Evolutionary conservation across 192 early-diverging fungal genomes (phyloP).

Genomic region (Paraglomus brasilianum): DNA sequence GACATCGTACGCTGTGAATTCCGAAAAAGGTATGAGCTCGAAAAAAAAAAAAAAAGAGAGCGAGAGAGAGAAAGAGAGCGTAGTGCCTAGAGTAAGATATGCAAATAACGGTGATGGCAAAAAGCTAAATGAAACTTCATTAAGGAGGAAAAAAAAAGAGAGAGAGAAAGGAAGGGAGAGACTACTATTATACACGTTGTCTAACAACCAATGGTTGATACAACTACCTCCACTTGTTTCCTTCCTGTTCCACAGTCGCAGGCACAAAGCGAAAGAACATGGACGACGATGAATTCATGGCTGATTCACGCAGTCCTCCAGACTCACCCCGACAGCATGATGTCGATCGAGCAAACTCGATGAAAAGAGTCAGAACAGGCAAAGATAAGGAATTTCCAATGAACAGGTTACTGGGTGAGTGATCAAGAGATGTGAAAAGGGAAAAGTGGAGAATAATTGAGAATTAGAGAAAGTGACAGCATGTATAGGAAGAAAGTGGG

Average conservation of each 20-base stretch:
- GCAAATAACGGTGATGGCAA: background rate
- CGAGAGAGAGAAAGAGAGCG: background rate
- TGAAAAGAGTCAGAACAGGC: slow-evolving; percentile 18
- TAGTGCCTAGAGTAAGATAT: slow-evolving; percentile 5
- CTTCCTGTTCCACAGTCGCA: background rate
- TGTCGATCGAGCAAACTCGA: background rate
- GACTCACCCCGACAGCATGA: slow-evolving; percentile 10
- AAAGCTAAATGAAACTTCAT: no score
- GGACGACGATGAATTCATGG: slow-evolving; percentile 20
- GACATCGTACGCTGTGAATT: background rate
- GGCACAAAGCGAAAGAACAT: slow-evolving; percentile 17
- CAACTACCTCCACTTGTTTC: background rate
- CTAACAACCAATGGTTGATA: background rate
- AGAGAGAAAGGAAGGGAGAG: background rate
- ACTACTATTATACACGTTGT: background rate
- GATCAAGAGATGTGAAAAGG: background rate
- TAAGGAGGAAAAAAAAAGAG: background rate
- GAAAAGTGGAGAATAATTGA: no score
- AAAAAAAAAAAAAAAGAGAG: background rate
- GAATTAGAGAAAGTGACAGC: no score
- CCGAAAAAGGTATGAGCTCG: no score
- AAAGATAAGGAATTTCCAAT: slow-evolving; percentile 22
- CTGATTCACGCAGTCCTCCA: slow-evolving; percentile 23
- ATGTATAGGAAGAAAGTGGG: no score
- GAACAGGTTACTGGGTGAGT: slow-evolving; percentile 27